Evolutionary conservation across 2,329 filamentous ascomycete species (phyloP), one percentile per base, ranked within the genome.

Genomic region (Diaporthe citriasiana): DNA sequence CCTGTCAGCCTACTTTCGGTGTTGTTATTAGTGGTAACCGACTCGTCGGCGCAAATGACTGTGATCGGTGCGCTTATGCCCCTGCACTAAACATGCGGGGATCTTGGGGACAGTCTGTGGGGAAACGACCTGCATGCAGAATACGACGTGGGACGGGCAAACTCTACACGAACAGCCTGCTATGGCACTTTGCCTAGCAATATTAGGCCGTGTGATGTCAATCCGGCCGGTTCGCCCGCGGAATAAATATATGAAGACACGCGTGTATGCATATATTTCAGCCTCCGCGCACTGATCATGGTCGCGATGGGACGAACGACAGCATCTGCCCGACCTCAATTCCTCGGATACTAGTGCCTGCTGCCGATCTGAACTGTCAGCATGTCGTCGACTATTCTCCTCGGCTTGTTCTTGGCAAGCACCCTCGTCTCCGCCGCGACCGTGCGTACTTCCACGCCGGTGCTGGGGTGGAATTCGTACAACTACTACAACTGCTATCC

Each of bases 381-480:
- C 12, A 71, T 71, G 70, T 33, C 33, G 45, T 63, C 56, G 25
- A 45, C 45, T 55, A 17, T 53, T 7, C 40, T 72, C 22, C 38
- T 72, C 25, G 53, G 50, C 30, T 66, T 72, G 55, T 50, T 55
- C 73, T 57, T 70, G 56, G 35, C 63, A 57, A 19, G 73, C 63
- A 51, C 42, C 38, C 30, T 72, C n/a, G 74, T 68, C 55, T 75
- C 72, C 19, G 63, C 72, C 12, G 59, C 59, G 9, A 75, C 72
- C 13, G 68, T 75, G 22, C 74, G 74, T 19, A 73, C 74, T 1
- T 69, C 72, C 5, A 83, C 83, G 0, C 85, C 85, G 2, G 83
- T 84, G 0, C 85, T 87, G 85, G 84, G 89, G 17, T 91, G 89
- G 89, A 91, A 91, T 75, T 87, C 85, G 2, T 91, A 91, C 76